A percentile compares a stretch with the other conserved stretches of the same genome.
phyloP scores from a whole-genome alignment of 2,329 filamentous ascomycete genomes.

The Fusarium hainanense region DNA sequence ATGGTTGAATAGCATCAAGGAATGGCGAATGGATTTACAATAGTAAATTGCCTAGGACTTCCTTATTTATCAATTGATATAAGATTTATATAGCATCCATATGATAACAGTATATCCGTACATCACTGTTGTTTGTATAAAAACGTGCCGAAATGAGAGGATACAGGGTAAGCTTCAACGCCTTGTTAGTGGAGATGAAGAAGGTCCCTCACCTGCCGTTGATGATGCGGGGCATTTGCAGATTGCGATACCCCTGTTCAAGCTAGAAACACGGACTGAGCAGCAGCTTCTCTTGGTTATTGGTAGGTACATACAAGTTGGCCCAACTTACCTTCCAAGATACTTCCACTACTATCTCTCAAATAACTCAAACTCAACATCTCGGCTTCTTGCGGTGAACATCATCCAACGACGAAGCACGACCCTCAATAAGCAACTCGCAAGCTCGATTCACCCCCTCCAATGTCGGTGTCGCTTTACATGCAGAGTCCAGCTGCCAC shows the following conservation, averaged over 20 bases:
- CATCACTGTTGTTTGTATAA: background rate
- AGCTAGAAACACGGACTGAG: constrained; percentile 25
- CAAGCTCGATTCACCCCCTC: background rate
- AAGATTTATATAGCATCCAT: background rate
- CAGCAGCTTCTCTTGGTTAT: constrained; percentile 23
- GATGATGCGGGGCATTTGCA: constrained; percentile 30
- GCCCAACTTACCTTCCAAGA: constrained; percentile 4
- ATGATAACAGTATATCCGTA: background rate
- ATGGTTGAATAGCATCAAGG: background rate
- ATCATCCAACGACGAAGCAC: background rate
- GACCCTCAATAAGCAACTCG: background rate
- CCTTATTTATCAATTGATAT: background rate
- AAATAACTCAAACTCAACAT: constrained; percentile 21
- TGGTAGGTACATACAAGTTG: constrained; percentile 21
- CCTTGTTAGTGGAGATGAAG: background rate
- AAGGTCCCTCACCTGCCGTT: background rate
- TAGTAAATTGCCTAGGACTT: background rate
- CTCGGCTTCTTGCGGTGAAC: background rate
- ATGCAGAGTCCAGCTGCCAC: constrained; percentile 31
- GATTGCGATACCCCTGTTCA: constrained; percentile 16
- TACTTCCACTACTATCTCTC: constrained; percentile 1
- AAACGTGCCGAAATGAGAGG: background rate
- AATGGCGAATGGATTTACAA: background rate
- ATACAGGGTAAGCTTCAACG: constrained; percentile 36
- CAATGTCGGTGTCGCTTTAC: constrained; percentile 33